These are phyloP conservation scores for Chaetomium sp. DNA, from an alignment of 2,329 filamentous ascomycete genomes.

Conservation along the genomic window DNA sequence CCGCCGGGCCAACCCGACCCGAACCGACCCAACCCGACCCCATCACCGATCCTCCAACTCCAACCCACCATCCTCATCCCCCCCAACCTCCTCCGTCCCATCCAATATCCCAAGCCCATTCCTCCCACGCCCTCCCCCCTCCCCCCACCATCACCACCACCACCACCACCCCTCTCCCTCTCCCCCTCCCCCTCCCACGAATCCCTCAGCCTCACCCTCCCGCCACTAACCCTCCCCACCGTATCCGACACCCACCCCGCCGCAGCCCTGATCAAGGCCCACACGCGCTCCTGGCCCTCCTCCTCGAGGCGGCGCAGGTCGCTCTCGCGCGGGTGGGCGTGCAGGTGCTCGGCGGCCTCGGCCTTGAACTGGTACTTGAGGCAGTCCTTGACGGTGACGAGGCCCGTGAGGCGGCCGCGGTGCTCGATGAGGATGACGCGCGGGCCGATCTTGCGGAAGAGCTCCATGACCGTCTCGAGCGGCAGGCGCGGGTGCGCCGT, in stretches of 20 bases:
- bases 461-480: conserved; percentile 95
- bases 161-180: conserved; percentile 11
- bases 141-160: neutral
- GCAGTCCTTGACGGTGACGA: conserved; percentile 96
- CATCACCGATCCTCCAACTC: conserved; percentile 29
- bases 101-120: conserved; percentile 31
- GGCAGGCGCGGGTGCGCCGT: conserved; percentile 88
- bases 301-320: conserved; percentile 42
- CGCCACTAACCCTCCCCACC: conserved; percentile 56
- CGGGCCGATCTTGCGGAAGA: conserved; percentile 97
- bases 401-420: conserved; percentile 76
- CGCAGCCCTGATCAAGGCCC: conserved; percentile 57
- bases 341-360: conserved; percentile 78
- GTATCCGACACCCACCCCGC: conserved; percentile 62
- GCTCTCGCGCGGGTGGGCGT: conserved; percentile 59
- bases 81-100: conserved; percentile 33
- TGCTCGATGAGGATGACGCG: conserved; percentile 92
- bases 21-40: neutral
- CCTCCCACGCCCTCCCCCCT: neutral
- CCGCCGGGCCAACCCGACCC: neutral
- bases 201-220: conserved; percentile 56
- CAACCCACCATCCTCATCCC: conserved; percentile 28
- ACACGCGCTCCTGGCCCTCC: conserved; percentile 66
- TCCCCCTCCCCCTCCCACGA: conserved; percentile 30
- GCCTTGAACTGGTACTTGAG: conserved; percentile 97